Evolutionary conservation across 2,329 filamentous ascomycete species (phyloP), one percentile per base, ranked within the genome.

Genomic region (Stachybotrys elegans): DNA sequence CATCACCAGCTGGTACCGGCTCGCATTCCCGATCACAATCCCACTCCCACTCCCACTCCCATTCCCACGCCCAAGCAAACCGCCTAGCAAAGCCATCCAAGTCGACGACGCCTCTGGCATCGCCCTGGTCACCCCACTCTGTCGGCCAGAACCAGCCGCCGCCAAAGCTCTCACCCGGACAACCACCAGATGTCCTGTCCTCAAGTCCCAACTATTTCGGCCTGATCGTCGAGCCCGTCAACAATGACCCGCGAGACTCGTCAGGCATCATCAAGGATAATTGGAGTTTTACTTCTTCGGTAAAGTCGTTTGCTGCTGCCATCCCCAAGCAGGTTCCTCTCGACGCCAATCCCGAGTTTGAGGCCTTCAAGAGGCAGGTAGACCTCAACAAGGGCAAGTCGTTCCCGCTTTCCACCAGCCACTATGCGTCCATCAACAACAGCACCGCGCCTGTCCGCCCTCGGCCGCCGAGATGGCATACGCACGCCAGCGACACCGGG

Each of bases 141-240:
- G 75, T 75, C 40, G 76, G 77, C 50, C 77, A 82, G 57, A 60
- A 70, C 19, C 66, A 73, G 25, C 72, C 78, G 3, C 76, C 78
- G 1, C 74, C 69, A 48, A 59, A 73, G 5, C 59, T 73, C 6
- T 75, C 76, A 3, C 72, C 74, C 3, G 59, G 51, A 21, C 57
- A 63, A 32, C 44, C 55, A 5, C 45, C 57, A 2, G 69, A 72
- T 32, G 58, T 57, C 14, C 70, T 73, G 49, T 67, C 76, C 1
- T 69, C 81, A 9, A 92, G 88, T 60, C 88, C 89, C 12, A 94
- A 91, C 61, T 95, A 95, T 65, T 95, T 95, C 61, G 87, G 86
- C 44, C 79, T 94, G 47, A 72, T 82, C 22, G 69, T 88, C 49
- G 83, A 89, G 46, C 62, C 79, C 17, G n/a, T n/a, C n/a, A 65